Base-by-base conservation (phyloP, 352 stramenopile genomes). In the Pythium phragmiticola region DNA sequence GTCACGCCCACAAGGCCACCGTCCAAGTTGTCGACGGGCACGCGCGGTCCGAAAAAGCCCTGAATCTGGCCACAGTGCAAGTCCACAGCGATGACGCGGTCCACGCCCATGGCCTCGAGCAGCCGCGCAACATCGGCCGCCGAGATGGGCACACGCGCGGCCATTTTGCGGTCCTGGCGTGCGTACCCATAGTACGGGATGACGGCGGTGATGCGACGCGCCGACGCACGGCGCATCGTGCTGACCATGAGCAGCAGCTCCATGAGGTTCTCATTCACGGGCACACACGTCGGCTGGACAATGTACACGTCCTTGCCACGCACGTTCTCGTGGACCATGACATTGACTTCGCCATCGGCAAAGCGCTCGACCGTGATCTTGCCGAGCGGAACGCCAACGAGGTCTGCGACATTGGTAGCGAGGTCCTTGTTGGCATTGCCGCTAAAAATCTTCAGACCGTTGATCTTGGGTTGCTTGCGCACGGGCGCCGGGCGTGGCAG, bases 231-330 rank as follows among this genome's bases (percentile, higher is more conserved):
- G 50, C 97, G 92, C 81, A 99, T 98, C 23, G 97, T 99, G 57
- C 92, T 98, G 19, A 98, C 92, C 92, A 98, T 98, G 23, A 98
- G 90, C 77, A 98, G 77, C 55, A 99, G 77, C 82, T 99, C 98
- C 96, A 99, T 99, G 2, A 99, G 85, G 77, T 99, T 99, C 79
- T 99, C 97, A 79, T 99, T 99, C 60, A 99, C 97, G 39, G 96
- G 97, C 63, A 96, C 78, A 78, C 97, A 99, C 36, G 98, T 99
- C 8, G 98, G 97, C 83, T 99, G 98, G 48, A 99, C 94, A 67
- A 99, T 98, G 82, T 99, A 99, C 62, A 99, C 96, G 84, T 99
- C 97, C 75, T 99, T 99, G 61, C 98, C 98, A 62, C 97, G 95
- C 70, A 99, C 97, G 79, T 99, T 99, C 73, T 99, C 97, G 73